A percentile compares a stretch with the other conserved stretches of the same genome.
These are phyloP conservation scores for Willaertia magna DNA, from an alignment of 208 protist species.

Conservation along the genomic window DNA sequence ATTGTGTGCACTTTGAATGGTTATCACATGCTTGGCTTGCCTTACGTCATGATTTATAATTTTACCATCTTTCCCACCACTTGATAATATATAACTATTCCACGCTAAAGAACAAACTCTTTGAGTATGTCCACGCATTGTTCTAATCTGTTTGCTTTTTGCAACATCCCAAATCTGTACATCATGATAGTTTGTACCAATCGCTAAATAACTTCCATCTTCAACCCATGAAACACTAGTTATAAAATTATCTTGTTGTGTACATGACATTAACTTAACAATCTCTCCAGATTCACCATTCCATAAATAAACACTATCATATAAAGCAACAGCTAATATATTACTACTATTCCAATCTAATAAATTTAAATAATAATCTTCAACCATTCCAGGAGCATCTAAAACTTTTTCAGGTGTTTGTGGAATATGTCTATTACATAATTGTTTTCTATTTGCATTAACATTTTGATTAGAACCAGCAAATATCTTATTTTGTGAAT, in stretches of 20 bases:
- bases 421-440: conserved; percentile 50
- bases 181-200: conserved; percentile 62
- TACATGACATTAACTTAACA: conserved; percentile 54
- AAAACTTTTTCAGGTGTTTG: conserved; percentile 84
- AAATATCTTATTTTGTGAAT: conserved; percentile 40
- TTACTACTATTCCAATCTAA: conserved; percentile 85
- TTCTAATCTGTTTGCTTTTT: conserved; percentile 30
- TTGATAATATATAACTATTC: conserved; percentile 52
- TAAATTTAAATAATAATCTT: conserved; percentile 98
- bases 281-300: conserved; percentile 80
- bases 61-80: conserved; percentile 45
- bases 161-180: conserved; percentile 50
- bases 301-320: conserved; percentile 90
- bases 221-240: conserved; percentile 77
- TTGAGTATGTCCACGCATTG: conserved; percentile 45
- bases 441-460: background rate
- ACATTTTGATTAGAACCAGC: background rate
- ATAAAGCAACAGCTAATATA: conserved; percentile 89
- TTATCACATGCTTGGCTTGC: conserved; percentile 34
- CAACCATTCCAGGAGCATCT: conserved; percentile 91
- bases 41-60: conserved; percentile 66
- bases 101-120: conserved; percentile 55
- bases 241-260: conserved; percentile 47
- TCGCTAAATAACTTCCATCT: conserved; percentile 63
- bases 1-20: conserved; percentile 28